Percentiles rank a stretch among this genome's conserved stretches.
These are phyloP conservation scores for Elongisporangium anandrum DNA, from an alignment of 352 stramenopile species.

Conservation along the genomic window DNA sequence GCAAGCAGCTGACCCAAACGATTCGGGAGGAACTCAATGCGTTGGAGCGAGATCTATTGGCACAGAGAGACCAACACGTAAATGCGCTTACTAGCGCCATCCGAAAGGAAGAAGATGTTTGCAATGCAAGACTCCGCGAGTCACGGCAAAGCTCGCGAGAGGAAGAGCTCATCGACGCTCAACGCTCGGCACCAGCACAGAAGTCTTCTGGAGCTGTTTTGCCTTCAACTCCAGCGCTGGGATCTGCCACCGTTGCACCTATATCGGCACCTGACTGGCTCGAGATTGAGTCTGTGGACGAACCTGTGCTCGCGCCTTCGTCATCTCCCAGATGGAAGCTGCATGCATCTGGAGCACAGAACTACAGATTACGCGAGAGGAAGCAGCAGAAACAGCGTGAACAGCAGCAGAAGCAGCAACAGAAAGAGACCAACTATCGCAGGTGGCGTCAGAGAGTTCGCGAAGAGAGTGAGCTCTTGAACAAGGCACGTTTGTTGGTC, in stretches of 20 bases:
- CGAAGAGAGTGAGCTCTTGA: constrained; percentile 40
- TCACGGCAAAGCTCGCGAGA: constrained; percentile 29
- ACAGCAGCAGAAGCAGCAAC: constrained; percentile 5
- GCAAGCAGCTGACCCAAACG: constrained; percentile 35
- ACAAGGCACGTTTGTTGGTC: constrained; percentile 36
- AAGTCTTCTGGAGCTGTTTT: neutral
- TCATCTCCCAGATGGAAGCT: neutral
- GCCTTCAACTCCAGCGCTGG: neutral
- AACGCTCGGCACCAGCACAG: neutral
- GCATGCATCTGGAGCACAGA: neutral
- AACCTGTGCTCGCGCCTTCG: neutral
- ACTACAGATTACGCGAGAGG: neutral
- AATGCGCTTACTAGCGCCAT: constrained; percentile 31
- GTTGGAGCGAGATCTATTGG: constrained; percentile 39
- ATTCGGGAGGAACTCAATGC: constrained; percentile 45
- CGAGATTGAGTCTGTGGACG: neutral
- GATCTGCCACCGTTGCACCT: neutral
- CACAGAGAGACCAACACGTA: constrained; percentile 40
- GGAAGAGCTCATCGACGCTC: constrained; percentile 20
- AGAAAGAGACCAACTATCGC: constrained; percentile 13
- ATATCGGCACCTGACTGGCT: neutral
- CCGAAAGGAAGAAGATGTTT: constrained; percentile 43
- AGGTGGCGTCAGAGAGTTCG: constrained; percentile 47
- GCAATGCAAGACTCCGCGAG: constrained; percentile 23
- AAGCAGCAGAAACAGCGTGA: constrained; percentile 6